Percentiles rank a stretch among this genome's conserved stretches.
phyloP scores from a whole-genome alignment of 1,139 yeast genomes.

The Lodderomyces metapsilosis region DNA sequence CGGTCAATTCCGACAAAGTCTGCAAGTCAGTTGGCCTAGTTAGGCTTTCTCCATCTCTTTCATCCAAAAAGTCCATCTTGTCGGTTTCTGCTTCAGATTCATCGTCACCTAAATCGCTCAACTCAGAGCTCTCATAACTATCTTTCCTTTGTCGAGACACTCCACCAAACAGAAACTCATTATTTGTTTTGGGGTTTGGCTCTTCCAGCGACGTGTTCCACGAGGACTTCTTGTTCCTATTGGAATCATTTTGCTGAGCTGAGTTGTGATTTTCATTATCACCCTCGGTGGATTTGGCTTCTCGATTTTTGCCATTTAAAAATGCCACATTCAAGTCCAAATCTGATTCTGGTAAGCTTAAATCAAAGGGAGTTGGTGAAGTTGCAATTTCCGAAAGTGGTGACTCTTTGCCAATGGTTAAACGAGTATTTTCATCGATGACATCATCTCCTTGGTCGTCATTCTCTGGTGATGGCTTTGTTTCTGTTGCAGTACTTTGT shows the following conservation, averaged over 20 bases:
- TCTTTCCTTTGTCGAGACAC: constrained; percentile 14
- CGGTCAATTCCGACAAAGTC: constrained; percentile 40
- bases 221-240: neutral
- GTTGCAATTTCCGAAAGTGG: constrained; percentile 43
- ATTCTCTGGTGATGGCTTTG: constrained; percentile 1
- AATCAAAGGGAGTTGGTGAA: constrained; percentile 38
- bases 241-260: neutral
- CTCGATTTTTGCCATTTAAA: constrained; percentile 4
- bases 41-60: constrained; percentile 16
- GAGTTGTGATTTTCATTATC: neutral
- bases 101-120: constrained; percentile 60
- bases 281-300: neutral
- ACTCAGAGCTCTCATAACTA: constrained; percentile 43
- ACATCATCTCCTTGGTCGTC: neutral
- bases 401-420: constrained; percentile 23
- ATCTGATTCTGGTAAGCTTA: constrained; percentile 11
- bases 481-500: neutral
- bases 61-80: constrained; percentile 58
- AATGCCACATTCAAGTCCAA: neutral
- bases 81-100: constrained; percentile 83
- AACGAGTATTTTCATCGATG: constrained; percentile 5
- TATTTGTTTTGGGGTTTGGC: neutral
- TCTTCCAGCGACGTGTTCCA: neutral
- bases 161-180: neutral
- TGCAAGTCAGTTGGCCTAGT: constrained; percentile 34